phyloP scores from a whole-genome alignment of 2,329 filamentous ascomycete species.

The Phyllachora maydis region DNA sequence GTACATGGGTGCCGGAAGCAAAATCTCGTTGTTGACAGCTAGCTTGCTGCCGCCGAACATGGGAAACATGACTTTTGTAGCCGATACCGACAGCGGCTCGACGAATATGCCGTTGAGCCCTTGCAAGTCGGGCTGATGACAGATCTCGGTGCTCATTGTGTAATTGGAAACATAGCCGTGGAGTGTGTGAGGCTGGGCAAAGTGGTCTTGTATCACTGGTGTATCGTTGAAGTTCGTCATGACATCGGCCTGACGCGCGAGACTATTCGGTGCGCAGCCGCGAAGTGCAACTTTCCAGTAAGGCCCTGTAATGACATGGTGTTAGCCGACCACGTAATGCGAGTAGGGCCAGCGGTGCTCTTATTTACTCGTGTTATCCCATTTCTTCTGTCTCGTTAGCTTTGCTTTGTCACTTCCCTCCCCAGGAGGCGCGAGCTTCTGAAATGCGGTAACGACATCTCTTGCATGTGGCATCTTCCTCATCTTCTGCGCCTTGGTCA shows the following conservation, averaged over 20 bases:
- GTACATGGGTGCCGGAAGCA: constrained; percentile 50
- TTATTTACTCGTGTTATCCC: constrained; percentile 30
- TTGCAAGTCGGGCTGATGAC: constrained; percentile 43
- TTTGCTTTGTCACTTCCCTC: constrained; percentile 13
- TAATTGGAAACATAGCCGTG: constrained; percentile 41
- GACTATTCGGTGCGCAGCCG: constrained; percentile 41
- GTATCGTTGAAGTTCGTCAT: constrained; percentile 20
- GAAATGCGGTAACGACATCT: constrained; percentile 21
- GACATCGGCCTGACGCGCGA: constrained; percentile 26
- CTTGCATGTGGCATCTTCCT: constrained; percentile 20
- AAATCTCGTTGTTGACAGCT: constrained; percentile 47
- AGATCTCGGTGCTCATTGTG: constrained; percentile 37
- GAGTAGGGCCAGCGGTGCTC: too few relatives aligned
- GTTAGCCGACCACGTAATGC: constrained; percentile 4
- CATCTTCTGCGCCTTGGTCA: constrained; percentile 28
- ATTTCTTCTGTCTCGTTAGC: constrained; percentile 18
- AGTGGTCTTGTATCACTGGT: constrained; percentile 21
- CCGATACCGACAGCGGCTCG: constrained; percentile 31
- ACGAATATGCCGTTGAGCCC: constrained; percentile 45
- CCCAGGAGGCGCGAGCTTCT: constrained; percentile 17
- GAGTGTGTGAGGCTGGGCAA: constrained; percentile 25
- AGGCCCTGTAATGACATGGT: constrained; percentile 13
- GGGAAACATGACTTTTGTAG: constrained; percentile 37
- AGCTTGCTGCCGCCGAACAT: constrained; percentile 52
- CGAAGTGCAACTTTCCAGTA: constrained; percentile 37